These are phyloP conservation scores for Pleurozium schreberi DNA, from an alignment of 225 moss, liverwort and hornwort genomes.

Conservation along the genomic window DNA sequence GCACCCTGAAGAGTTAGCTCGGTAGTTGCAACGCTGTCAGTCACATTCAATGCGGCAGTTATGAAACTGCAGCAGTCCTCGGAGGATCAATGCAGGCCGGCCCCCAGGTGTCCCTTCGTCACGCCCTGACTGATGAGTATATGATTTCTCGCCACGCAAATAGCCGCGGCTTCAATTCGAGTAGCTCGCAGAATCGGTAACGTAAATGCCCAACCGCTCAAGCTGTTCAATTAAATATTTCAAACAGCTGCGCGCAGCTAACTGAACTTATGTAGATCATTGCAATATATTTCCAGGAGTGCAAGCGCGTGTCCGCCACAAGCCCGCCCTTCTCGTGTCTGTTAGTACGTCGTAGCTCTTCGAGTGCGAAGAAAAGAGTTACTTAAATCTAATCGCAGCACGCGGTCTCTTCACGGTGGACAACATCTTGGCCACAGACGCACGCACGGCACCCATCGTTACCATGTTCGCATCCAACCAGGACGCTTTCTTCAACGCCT, in stretches of 20 bases:
- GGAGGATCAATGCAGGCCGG: not conserved
- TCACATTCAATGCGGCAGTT: not conserved
- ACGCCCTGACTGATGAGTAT: not conserved
- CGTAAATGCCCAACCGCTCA: not conserved
- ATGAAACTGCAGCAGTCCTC: not conserved
- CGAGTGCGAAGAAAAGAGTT: not conserved
- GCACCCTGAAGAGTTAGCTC: not conserved
- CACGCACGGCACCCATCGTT: slow-evolving; percentile 19
- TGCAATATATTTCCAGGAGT: not conserved
- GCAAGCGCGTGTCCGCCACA: not conserved
- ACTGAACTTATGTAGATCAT: not conserved
- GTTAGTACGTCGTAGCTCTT: too few relatives aligned
- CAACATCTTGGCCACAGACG: slow-evolving; percentile 26
- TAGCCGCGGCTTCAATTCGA: not conserved
- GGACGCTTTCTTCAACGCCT: slow-evolving; percentile 43
- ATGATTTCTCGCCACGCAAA: not conserved
- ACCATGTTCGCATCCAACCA: slow-evolving; percentile 24
- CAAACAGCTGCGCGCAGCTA: not conserved
- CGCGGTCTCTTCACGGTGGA: slow-evolving; percentile 50
- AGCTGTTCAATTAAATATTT: not conserved
- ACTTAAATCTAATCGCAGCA: not conserved
- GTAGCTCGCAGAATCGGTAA: not conserved
- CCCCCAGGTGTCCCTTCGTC: not conserved
- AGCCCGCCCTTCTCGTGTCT: not conserved
- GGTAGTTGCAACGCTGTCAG: not conserved